Conservation (phyloP, 345 rosid species). For the Citrus hindsii region DNA sequence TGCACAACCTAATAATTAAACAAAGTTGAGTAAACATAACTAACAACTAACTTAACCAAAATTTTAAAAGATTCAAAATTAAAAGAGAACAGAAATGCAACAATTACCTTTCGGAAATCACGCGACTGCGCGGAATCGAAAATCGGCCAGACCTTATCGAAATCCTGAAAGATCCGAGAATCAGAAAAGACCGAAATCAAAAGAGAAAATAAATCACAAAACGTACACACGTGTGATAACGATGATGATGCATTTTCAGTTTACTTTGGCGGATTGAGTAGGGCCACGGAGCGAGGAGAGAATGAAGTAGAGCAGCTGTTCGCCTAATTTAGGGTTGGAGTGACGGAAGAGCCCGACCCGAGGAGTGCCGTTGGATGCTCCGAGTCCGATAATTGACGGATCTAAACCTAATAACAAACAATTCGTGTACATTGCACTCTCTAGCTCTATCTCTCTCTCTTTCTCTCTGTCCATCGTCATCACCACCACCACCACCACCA, state of each 20-base stretch:
- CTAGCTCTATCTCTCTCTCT: slow-evolving; percentile 98
- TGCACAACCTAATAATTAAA: slow-evolving; percentile 74
- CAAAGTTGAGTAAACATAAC: not conserved
- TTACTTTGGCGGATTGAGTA: slow-evolving; percentile 86
- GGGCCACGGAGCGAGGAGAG: slow-evolving; percentile 99
- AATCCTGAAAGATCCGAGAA: slow-evolving; percentile 74
- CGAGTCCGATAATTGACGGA: slow-evolving; percentile 85
- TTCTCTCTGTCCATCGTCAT: slow-evolving; percentile 99
- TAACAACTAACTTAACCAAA: slow-evolving; percentile 7
- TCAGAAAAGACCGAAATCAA: slow-evolving; percentile 15
- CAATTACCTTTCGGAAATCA: slow-evolving; percentile 85
- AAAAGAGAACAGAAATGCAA: not conserved
- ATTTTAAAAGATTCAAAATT: not conserved
- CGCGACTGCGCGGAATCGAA: slow-evolving; percentile 99
- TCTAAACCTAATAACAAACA: slow-evolving; percentile 92
- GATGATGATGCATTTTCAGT: slow-evolving; percentile 1
- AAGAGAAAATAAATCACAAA: not conserved
- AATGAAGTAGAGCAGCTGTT: slow-evolving; percentile 97
- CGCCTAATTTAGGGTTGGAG: slow-evolving; percentile 99
- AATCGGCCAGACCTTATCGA: slow-evolving; percentile 99
- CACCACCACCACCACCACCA: slow-evolving; percentile 21
- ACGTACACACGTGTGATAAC: not conserved
- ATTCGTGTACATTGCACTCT: slow-evolving; percentile 99
- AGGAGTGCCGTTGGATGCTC: slow-evolving; percentile 71
- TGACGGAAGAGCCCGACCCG: slow-evolving; percentile 97